These are phyloP conservation scores for Ustilaginoidea virens DNA, from an alignment of 2,329 filamentous ascomycete genomes.

Conservation along the genomic window DNA sequence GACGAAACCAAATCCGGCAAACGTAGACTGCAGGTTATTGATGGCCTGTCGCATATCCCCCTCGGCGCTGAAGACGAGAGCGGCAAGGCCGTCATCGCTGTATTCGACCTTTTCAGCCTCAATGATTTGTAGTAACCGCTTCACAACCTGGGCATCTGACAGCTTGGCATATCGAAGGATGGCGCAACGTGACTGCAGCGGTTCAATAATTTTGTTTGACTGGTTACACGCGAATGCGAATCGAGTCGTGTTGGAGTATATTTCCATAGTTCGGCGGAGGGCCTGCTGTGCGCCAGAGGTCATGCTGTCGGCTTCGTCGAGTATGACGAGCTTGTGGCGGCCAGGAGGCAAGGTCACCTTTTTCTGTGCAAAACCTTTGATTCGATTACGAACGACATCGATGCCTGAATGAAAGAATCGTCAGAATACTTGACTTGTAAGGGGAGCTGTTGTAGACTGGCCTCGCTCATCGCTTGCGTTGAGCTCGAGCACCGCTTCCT, in stretches of 20 bases:
- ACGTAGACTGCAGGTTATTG: constrained; percentile 92
- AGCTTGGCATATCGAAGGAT: constrained; percentile 88
- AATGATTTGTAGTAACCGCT: constrained; percentile 80
- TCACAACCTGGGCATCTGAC: constrained; percentile 84
- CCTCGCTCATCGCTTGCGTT: constrained; percentile 94
- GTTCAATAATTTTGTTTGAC: constrained; percentile 98
- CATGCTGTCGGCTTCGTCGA: constrained; percentile 98
- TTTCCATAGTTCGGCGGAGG: constrained; percentile 92
- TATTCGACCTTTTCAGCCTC: constrained; percentile 82
- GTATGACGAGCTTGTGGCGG: constrained; percentile 88
- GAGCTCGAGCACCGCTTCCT: constrained; percentile 90
- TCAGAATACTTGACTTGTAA: neutral
- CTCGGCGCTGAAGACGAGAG: constrained; percentile 93
- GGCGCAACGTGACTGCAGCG: constrained; percentile 90
- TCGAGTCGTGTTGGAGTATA: constrained; percentile 88
- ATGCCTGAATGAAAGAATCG: constrained; percentile 44
- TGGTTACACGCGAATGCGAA: constrained; percentile 99
- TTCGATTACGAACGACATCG: constrained; percentile 90
- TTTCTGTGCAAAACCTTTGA: constrained; percentile 98
- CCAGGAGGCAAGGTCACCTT: constrained; percentile 89
- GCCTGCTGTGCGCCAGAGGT: constrained; percentile 93
- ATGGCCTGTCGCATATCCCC: constrained; percentile 98
- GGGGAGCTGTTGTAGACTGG: constrained; percentile 13
- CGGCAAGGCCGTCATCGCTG: constrained; percentile 84
- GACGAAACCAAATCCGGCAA: constrained; percentile 90